Evolutionary conservation across 2,329 filamentous ascomycete species (phyloP), one percentile per base, ranked within the genome.

Genomic region (Aspergillus oerlinghausenensis): DNA sequence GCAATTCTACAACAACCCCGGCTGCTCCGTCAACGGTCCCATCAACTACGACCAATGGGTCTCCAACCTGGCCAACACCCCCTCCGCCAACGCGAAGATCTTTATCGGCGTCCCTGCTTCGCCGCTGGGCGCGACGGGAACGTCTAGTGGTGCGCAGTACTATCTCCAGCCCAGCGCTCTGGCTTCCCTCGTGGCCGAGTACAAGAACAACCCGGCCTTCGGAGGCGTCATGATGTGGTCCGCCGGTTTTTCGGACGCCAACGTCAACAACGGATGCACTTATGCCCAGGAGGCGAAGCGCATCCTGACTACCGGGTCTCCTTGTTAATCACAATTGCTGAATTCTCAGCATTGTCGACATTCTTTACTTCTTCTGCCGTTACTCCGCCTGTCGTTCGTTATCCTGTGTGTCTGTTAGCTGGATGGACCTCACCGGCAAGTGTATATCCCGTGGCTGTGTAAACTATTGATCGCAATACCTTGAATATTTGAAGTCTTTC

Each of bases 1-100:
- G 9, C 76, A 79, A 55, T 78, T 77, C 62, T 79, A 77, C 66
- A 79, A 79, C 60, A 78, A 75, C 45, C 70, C 67, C 17, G 62
- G 63, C 45, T 71, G 66, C 52, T 65, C 65, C 14, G 56, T 63
- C 54, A 60, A 65, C 32, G 60, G 61, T 2, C 21, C 59, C 1
- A 63, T 68, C 54, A 70, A 70, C 55, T 70, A 59, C 49, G 42
- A 63, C 47, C 59, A 54, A 7, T 66, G 64, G 64, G 58, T 60
- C 3, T 49, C 40, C 5, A 63, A 62, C 29, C 42, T 65, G 19
- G 55, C 58, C 11, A 60, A 57, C 35, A 56, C 64, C 51, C 50
- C 64, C 29, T 58, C 66, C 35, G 51, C 64, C 51, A 52, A 62
- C 51, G 63, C 63, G 14, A 63, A 62, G 51, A 55, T 66, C 29